These are phyloP conservation scores for Beauveria pseudobassiana DNA, from an alignment of 2,329 filamentous ascomycete species.

Conservation along the genomic window DNA sequence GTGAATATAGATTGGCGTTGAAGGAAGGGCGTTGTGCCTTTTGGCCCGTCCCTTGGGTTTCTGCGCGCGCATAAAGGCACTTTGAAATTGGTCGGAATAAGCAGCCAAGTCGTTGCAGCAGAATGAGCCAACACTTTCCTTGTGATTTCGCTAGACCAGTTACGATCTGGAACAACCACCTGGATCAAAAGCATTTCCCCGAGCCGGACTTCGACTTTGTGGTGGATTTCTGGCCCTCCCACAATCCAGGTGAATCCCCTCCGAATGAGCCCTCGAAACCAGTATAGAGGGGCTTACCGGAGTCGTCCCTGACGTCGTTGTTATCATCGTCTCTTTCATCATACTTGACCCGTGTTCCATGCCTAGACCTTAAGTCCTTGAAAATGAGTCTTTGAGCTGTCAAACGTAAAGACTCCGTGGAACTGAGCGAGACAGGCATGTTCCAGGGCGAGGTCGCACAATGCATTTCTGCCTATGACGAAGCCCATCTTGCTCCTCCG, in stretches of 20 bases:
- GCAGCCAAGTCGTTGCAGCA: accelerated
- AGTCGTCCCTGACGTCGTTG: accelerated
- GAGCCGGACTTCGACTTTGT: not conserved
- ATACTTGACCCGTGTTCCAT: not conserved
- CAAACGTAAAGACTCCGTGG: not conserved
- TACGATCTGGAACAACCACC: too few species aligned
- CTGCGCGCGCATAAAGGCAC: too few species aligned
- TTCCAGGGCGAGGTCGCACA: not conserved
- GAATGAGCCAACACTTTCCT: too few species aligned
- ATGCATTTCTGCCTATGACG: not conserved
- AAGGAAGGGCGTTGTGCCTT: too few species aligned
- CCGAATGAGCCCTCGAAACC: accelerated
- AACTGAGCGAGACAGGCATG: not conserved
- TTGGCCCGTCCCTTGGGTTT: accelerated
- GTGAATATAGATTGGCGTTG: too few species aligned
- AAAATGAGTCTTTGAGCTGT: not conserved
- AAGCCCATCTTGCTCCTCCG: not conserved
- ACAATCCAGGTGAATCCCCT: not conserved
- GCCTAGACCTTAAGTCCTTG: not conserved
- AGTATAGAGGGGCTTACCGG: too few species aligned
- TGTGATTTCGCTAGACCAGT: too few species aligned
- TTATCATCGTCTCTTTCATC: accelerated
- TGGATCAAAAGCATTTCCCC: not conserved
- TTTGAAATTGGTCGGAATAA: too few species aligned
- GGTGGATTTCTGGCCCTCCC: not conserved